A percentile compares a stretch with the other conserved stretches of the same genome.
Evolutionary conservation across 2,329 filamentous ascomycete genomes (phyloP).

Genomic region (Colletotrichum falcatum): DNA sequence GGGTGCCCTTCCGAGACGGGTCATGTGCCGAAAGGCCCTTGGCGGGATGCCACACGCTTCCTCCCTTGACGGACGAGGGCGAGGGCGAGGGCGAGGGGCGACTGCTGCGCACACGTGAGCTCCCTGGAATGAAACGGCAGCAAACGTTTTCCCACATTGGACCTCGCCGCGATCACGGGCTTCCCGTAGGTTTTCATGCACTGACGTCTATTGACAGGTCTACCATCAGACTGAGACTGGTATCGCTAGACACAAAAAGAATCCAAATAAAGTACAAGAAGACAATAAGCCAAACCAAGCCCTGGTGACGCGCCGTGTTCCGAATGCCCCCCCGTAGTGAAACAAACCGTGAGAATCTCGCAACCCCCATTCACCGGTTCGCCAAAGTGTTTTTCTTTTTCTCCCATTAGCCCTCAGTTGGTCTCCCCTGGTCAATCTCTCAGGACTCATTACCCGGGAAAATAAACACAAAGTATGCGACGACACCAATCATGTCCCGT

Average conservation of each 20-base stretch:
- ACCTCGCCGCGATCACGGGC: not conserved
- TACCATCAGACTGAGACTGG: constrained; percentile 31
- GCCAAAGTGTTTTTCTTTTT: constrained; percentile 11
- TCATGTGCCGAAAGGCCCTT: constrained; percentile 4
- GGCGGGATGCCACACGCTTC: not conserved
- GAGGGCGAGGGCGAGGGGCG: not conserved
- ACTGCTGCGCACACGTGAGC: too few relatives aligned
- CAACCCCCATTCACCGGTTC: constrained; percentile 9
- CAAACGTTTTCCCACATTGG: not conserved
- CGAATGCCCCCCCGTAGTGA: constrained; percentile 13
- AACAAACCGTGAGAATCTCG: constrained; percentile 21
- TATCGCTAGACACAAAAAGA: constrained; percentile 37
- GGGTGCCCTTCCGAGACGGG: constrained; percentile 9
- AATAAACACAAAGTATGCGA: constrained; percentile 13
- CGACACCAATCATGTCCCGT: constrained; percentile 25
- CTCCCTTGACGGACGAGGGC: not conserved
- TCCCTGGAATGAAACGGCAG: not conserved
- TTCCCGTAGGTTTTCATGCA: not conserved
- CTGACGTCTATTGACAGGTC: constrained; percentile 40
- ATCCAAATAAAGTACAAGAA: constrained; percentile 38
- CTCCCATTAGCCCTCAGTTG: not conserved
- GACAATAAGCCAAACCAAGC: constrained; percentile 25
- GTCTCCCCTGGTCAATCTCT: not conserved
- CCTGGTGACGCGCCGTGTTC: constrained; percentile 9
- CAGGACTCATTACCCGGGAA: constrained; percentile 15